Conservation (phyloP, 2,329 filamentous ascomycete genomes). For the Calycina marina region DNA sequence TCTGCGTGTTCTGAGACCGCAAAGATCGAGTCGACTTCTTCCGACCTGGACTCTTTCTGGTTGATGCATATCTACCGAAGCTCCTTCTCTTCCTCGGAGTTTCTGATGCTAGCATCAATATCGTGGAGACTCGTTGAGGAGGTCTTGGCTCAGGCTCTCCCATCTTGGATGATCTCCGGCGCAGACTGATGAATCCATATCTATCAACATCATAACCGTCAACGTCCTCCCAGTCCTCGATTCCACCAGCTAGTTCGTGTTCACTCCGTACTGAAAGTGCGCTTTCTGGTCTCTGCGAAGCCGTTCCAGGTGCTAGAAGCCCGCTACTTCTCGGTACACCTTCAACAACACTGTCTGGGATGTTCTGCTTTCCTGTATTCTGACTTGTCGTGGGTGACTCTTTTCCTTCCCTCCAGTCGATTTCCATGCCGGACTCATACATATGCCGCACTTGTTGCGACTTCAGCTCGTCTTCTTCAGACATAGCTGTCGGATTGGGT, state of each 20-base stretch:
- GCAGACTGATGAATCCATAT: constrained; percentile 49
- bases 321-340: constrained; percentile 3
- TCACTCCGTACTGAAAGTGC: constrained; percentile 17
- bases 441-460: constrained; percentile 23
- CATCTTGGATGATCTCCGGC: constrained; percentile 25
- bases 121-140: constrained; percentile 20
- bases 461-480: constrained; percentile 21
- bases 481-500: constrained; percentile 14
- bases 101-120: constrained; percentile 19
- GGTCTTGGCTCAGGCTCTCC: constrained; percentile 23
- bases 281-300: constrained; percentile 12
- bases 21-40: constrained; percentile 44
- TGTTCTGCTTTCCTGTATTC: no score
- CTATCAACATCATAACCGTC: constrained; percentile 47
- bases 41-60: constrained; percentile 30
- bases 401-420: constrained; percentile 16
- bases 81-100: constrained; percentile 18
- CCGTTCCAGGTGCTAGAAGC: constrained; percentile 3
- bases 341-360: no score
- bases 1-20: constrained; percentile 31
- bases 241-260: constrained; percentile 39
- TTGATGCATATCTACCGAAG: constrained; percentile 18
- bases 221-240: constrained; percentile 55
- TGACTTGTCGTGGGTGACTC: no score
- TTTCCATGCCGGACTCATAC: constrained; percentile 19